Conservation (phyloP, 1,284 basidiomycete species). For the Cutaneotrichosporon sp. region DNA sequence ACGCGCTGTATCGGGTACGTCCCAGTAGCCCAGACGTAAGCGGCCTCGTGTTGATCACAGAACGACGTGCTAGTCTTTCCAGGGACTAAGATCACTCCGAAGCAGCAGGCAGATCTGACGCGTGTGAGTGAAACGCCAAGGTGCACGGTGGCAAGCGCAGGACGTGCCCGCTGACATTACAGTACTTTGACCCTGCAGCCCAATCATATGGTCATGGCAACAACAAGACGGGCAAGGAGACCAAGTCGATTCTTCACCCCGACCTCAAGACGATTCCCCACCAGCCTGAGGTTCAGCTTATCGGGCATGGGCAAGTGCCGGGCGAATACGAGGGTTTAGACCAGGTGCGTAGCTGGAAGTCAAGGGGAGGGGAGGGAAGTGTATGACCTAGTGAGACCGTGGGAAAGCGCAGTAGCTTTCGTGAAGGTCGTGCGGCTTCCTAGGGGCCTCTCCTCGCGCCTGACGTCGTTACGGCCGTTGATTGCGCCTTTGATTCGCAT, state of each 20-base stretch:
- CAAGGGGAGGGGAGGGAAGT: not conserved
- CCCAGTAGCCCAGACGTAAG: too few relatives aligned
- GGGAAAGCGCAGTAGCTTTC: too few relatives aligned
- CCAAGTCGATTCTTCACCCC: constrained; percentile 72
- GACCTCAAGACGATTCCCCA: constrained; percentile 81
- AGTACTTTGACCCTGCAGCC: constrained; percentile 68
- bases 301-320: constrained; percentile 66
- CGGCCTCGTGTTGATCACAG: constrained; percentile 47
- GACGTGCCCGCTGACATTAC: not conserved
- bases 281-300: constrained; percentile 78
- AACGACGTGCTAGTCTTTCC: constrained; percentile 70
- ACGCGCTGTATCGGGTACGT: constrained; percentile 55
- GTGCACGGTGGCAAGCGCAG: too few relatives aligned
- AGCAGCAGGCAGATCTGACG: constrained; percentile 75
- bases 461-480: too few relatives aligned
- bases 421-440: too few relatives aligned
- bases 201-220: constrained; percentile 77
- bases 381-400: not conserved
- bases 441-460: too few relatives aligned
- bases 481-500: too few relatives aligned
- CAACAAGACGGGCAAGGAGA: constrained; percentile 67
- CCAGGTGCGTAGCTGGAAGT: constrained; percentile 50
- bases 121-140: constrained; percentile 65
- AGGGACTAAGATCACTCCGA: constrained; percentile 62
- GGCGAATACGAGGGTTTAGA: constrained; percentile 71